phyloP scores from a whole-genome alignment of 345 rosid genomes.

The Xanthoceras sorbifolium region DNA sequence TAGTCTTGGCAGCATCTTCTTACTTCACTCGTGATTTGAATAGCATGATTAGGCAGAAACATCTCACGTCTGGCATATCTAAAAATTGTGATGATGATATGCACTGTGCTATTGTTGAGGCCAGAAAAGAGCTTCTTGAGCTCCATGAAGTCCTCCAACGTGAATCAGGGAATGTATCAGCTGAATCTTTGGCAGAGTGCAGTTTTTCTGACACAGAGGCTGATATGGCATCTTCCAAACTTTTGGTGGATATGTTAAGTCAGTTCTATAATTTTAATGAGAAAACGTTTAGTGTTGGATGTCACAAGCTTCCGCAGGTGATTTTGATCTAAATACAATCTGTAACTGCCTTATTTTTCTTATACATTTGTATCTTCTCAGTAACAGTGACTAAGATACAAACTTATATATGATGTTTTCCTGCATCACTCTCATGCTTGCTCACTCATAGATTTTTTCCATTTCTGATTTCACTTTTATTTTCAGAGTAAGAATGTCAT shows the following conservation, averaged over 20 bases:
- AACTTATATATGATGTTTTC: not conserved
- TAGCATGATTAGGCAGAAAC: slow-evolving; percentile 43
- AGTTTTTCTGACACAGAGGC: slow-evolving; percentile 56
- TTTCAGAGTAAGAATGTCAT: slow-evolving; percentile 70
- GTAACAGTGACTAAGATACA: not conserved
- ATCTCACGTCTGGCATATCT: slow-evolving; percentile 37
- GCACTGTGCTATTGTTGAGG: slow-evolving; percentile 43
- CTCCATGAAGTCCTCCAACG: slow-evolving; percentile 44
- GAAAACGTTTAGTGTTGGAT: slow-evolving; percentile 40
- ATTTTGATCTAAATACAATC: slow-evolving; percentile 10
- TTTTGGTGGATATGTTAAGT: slow-evolving; percentile 61
- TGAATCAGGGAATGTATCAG: slow-evolving; percentile 43
- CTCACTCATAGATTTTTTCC: slow-evolving; percentile 4
- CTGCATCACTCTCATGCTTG: not conserved
- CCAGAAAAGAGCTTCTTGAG: slow-evolving; percentile 59
- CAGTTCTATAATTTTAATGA: slow-evolving; percentile 47
- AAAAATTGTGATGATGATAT: slow-evolving; percentile 51
- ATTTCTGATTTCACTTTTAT: slow-evolving; percentile 27
- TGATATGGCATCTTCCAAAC: slow-evolving; percentile 58
- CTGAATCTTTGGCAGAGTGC: slow-evolving; percentile 39
- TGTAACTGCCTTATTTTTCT: not conserved
- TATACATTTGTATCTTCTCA: not conserved
- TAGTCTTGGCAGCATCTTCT: slow-evolving; percentile 62
- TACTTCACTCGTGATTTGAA: slow-evolving; percentile 45
- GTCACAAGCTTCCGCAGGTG: slow-evolving; percentile 66